Base-by-base conservation (phyloP, 2,329 filamentous ascomycete genomes). In the Didymella arachidicola region DNA sequence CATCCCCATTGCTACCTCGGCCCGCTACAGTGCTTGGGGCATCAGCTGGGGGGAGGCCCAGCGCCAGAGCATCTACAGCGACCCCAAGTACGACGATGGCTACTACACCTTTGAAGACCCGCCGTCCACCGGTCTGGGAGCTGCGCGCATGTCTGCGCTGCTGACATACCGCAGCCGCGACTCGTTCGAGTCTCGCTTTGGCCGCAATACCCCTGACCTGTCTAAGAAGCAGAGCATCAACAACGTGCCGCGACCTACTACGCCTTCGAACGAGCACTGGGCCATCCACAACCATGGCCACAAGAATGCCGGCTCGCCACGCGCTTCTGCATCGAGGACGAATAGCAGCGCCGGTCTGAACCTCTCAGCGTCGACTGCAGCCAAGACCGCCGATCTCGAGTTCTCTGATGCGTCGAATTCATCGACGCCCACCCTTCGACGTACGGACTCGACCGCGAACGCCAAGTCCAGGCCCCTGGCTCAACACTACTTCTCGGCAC, bases 41-140 rank as follows among this genome's bases (percentile, higher is more conserved):
- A 96, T 95, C 71, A 93, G 90, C 78, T 96, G 92, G 92, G 91
- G 91, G 41, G 92, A 95, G 75, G 91, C 91, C 3, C 92, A 96
- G 76, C 84, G 92, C 50, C 91, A 95, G 79, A 93, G 90, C 83
- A 98, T 99, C 75, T 99, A 98, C 79, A 93, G 92, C 38, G 95
- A 99, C 75, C 95, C 95, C 30, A 98, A 97, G 80, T 99, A 99
- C 77, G 93, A 97, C 62, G 93, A 98, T 72, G 95, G 95, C 43
- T 98, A 97, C 79, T 99, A 98, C 75, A 72, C 87, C 1, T 96
- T 95, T 70, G 85, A 90, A 30, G 92, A 98, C 68, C 93, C 93
- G 32, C 95, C 95, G 0, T 82, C 88, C 0, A 90, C 93, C 0
- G 95, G 95, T 0, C 85, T 99, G 2, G 93, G 93, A 12, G 95